Percentiles rank a stretch among this genome's conserved stretches.
Conservation (phyloP, 805 yeast genomes). For the Isabelozyma gotoi region DNA sequence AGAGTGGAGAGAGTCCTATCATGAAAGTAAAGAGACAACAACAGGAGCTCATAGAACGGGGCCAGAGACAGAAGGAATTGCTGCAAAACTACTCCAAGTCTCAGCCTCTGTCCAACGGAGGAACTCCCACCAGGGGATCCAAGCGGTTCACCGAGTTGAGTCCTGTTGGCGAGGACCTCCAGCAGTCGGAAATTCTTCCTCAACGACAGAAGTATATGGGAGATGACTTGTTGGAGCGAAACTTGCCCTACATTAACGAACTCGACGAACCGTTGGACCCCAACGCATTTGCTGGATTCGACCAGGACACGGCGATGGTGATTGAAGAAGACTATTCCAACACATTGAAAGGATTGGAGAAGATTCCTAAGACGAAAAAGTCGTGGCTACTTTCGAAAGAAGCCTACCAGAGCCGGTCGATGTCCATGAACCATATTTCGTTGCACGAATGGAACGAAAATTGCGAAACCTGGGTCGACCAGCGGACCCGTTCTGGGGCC, state of each 20-base stretch:
- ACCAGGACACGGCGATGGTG: constrained; percentile 14
- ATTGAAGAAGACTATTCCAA: constrained; percentile 13
- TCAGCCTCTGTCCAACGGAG: too few relatives aligned
- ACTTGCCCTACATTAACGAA: constrained; percentile 22
- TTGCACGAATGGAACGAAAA: constrained; percentile 33
- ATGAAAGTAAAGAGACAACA: constrained; percentile 23
- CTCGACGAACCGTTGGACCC: constrained; percentile 20
- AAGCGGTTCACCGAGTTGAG: not conserved
- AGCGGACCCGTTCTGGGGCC: constrained; percentile 21
- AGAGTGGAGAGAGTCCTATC: constrained; percentile 31
- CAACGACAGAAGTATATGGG: not conserved
- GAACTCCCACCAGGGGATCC: not conserved
- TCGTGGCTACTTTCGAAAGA: not conserved
- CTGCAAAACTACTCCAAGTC: too few relatives aligned
- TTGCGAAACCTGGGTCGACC: constrained; percentile 21
- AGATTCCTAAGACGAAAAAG: constrained; percentile 17
- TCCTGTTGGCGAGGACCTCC: constrained; percentile 1
- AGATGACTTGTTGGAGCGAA: not conserved
- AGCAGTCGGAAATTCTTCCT: not conserved
- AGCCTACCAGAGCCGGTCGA: not conserved
- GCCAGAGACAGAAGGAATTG: too few relatives aligned
- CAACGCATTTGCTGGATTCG: constrained; percentile 20
- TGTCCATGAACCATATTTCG: constrained; percentile 18
- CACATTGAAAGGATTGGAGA: constrained; percentile 24
- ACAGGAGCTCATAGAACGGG: too few relatives aligned